Evolutionary conservation across 2,329 filamentous ascomycete genomes (phyloP), one percentile per base, ranked within the genome.

Genomic region (Atkinsonella texensis): DNA sequence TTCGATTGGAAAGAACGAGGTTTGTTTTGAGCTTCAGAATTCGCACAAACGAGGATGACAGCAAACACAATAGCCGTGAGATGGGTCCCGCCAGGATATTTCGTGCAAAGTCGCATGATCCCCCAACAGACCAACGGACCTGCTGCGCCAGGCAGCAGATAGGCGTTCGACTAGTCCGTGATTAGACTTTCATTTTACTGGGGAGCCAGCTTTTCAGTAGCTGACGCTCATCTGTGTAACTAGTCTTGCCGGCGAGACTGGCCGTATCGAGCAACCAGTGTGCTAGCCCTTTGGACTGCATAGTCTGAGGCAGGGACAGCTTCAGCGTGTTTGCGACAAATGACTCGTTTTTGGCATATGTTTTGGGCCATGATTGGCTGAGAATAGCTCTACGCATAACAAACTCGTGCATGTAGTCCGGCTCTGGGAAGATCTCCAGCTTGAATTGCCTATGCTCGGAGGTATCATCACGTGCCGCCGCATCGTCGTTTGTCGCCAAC

Each of bases 301-400:
- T 61, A 35, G 60, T 67, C 7, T 60, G 54, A 0, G 74, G 74
- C 23, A 76, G 59, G 2, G 67, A 65, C 32, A 63, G 62, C 50
- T 59, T 60, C 45, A 77, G 62, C 2, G 66, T 66, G 17, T 62
- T 60, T 9, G 65, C 64, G 23, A 68, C 58, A 50, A 71, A 65
- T 13, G 69, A 67, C 51, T 55, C 54, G 40, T 68, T 56, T 32
- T 61, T 58, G 31, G 62, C 55, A 56, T 61, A 62, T 13, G 59
- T 57, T 1, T 58, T 52, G 1, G 73, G 70, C 74, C 74, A 77
- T 3, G 66, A 58, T 7, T 68, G 66, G 53, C 70, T 62, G 10
- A 74, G 61, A 2, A 65, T 65, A 3, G 66, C 68, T 28, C 58
- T 56, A 32, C 60, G 55, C 59, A 72, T 68, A 52, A 60, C 58